These are phyloP conservation scores for Penicillium odoratum DNA, from an alignment of 495 filamentous ascomycete species.

Conservation along the genomic window DNA sequence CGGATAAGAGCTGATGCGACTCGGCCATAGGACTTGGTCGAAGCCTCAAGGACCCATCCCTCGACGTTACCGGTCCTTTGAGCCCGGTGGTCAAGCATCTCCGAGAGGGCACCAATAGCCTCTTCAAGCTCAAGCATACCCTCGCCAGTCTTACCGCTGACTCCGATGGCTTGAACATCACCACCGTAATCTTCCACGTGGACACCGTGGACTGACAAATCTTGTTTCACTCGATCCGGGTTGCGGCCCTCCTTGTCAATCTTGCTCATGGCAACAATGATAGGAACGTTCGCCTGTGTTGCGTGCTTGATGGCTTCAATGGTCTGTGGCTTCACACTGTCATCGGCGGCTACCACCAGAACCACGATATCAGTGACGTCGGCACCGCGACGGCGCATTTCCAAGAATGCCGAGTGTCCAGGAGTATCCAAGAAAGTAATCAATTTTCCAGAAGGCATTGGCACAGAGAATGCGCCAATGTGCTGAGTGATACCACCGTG, in stretches of 20 bases:
- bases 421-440: slow-evolving; percentile 98
- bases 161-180: slow-evolving; percentile 85
- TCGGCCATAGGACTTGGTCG: slow-evolving; percentile 80
- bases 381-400: slow-evolving; percentile 94
- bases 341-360: slow-evolving; percentile 94
- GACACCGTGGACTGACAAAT: slow-evolving; percentile 80
- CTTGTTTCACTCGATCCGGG: slow-evolving; percentile 79
- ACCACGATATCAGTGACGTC: slow-evolving; percentile 97
- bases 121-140: slow-evolving; percentile 94
- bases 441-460: slow-evolving; percentile 76
- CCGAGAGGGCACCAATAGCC: slow-evolving; percentile 75
- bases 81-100: slow-evolving; percentile 87
- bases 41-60: slow-evolving; percentile 94
- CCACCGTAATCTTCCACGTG: slow-evolving; percentile 95
- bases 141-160: slow-evolving; percentile 90
- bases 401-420: slow-evolving; percentile 91
- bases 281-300: slow-evolving; percentile 83
- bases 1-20: slow-evolving; percentile 88
- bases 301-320: slow-evolving; percentile 96
- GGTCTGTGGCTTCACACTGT: slow-evolving; percentile 96
- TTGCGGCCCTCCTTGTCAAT: slow-evolving; percentile 84
- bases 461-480: slow-evolving; percentile 97
- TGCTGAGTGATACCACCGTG: slow-evolving; percentile 98
- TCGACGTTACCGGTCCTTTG: slow-evolving; percentile 76
- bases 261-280: slow-evolving; percentile 99